These are phyloP conservation scores for Coccomyxa subellipsoidea DNA, from an alignment of 163 green algal species.

Conservation along the genomic window DNA sequence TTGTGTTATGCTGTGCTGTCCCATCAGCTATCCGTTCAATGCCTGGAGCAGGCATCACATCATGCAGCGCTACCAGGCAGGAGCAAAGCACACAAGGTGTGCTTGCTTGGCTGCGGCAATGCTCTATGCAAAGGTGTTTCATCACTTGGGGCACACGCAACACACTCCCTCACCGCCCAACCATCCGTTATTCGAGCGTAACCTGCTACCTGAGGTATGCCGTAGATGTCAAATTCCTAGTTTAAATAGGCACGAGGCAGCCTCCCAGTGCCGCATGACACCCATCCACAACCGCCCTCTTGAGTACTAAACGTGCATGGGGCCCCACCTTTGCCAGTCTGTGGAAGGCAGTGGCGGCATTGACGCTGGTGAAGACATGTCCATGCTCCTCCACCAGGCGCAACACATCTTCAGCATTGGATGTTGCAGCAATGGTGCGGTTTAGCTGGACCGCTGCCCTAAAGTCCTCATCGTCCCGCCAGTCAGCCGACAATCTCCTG, in stretches of 20 bases:
- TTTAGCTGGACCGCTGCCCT: background rate
- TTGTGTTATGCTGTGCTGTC: background rate
- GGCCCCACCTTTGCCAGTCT: conserved; percentile 22
- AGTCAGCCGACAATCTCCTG: too few species aligned
- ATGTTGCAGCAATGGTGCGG: background rate
- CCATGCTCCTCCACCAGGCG: background rate
- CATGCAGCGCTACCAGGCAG: background rate
- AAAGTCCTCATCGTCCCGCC: background rate
- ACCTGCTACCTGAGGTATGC: too few species aligned
- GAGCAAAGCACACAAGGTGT: background rate
- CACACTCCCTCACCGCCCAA: background rate
- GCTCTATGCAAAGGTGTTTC: background rate
- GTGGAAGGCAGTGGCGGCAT: conserved; percentile 28
- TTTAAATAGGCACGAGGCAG: too few species aligned
- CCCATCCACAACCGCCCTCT: too few species aligned
- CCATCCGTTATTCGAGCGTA: too few species aligned
- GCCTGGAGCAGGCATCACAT: background rate
- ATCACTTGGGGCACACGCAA: background rate
- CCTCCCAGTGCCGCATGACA: too few species aligned
- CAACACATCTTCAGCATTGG: background rate
- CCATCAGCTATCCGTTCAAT: background rate
- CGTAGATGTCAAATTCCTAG: too few species aligned
- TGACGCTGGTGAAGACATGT: conserved; percentile 26
- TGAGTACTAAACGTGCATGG: too few species aligned
- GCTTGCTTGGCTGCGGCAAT: background rate